A percentile compares a stretch with the other conserved stretches of the same genome.
phyloP scores from a whole-genome alignment of 78 protist species.

The Dictyostelium brefeldianum region DNA sequence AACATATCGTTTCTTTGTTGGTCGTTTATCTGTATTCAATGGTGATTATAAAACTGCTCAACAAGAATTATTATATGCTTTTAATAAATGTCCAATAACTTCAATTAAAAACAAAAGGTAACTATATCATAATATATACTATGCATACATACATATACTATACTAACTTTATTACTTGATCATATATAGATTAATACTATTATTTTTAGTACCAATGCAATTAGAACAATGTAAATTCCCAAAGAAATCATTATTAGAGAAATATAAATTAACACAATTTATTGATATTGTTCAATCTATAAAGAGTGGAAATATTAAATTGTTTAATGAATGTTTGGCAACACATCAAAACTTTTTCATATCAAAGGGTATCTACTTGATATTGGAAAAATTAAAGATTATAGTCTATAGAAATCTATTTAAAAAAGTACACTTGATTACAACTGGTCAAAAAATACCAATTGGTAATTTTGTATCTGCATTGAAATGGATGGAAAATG shows the following conservation, averaged over 20 bases:
- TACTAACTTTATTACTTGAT: neutral
- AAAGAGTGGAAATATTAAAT: conserved; percentile 71
- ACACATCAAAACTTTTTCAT: conserved; percentile 79
- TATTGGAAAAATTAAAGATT: conserved; percentile 71
- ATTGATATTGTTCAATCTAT: conserved; percentile 67
- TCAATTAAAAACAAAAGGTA: conserved; percentile 54
- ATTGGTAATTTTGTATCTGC: conserved; percentile 61
- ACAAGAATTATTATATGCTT: conserved; percentile 64
- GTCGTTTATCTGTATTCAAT: conserved; percentile 76
- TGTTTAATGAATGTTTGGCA: conserved; percentile 55
- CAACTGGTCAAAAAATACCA: conserved; percentile 42
- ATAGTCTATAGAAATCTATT: conserved; percentile 80
- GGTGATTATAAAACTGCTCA: conserved; percentile 70
- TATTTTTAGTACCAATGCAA: conserved; percentile 83
- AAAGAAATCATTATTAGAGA: conserved; percentile 38
- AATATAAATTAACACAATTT: conserved; percentile 65
- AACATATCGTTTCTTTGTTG: conserved; percentile 81
- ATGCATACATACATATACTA: too few relatives aligned
- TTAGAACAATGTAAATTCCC: conserved; percentile 74
- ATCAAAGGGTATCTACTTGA: conserved; percentile 78
- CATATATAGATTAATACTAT: conserved; percentile 37
- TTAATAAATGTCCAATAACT: conserved; percentile 47
- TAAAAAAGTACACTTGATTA: conserved; percentile 46
- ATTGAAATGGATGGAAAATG: conserved; percentile 75
- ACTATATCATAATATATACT: neutral